Conservation (phyloP, 805 yeast species). For the Spathaspora girioi region DNA sequence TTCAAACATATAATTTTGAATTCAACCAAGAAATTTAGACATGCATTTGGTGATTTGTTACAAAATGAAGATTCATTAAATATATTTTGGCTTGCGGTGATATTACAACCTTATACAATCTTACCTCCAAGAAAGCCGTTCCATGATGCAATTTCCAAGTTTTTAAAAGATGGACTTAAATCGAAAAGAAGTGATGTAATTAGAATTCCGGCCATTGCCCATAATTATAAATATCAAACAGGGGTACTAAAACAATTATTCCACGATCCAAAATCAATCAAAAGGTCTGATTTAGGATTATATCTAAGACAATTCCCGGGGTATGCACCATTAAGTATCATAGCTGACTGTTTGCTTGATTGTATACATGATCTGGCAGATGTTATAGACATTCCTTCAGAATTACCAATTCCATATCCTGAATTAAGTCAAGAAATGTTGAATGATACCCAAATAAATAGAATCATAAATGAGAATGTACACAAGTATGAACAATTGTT, state of each 20-base stretch:
- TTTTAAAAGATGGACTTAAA: constrained; percentile 68
- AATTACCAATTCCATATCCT: constrained; percentile 9
- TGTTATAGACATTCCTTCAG: neutral
- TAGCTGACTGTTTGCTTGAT: constrained; percentile 35
- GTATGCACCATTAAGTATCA: constrained; percentile 44
- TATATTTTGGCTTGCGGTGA: constrained; percentile 41
- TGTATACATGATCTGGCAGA: constrained; percentile 10
- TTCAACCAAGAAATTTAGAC: constrained; percentile 1
- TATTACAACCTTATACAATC: constrained; percentile 46
- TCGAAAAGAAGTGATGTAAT: constrained; percentile 56
- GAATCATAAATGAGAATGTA: constrained; percentile 8
- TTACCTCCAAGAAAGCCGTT: constrained; percentile 1
- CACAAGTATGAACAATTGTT: constrained; percentile 30
- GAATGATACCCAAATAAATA: constrained; percentile 3
- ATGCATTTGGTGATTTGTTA: constrained; percentile 1
- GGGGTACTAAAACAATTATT: constrained; percentile 17
- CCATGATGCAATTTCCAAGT: constrained; percentile 27
- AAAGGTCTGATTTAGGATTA: constrained; percentile 59
- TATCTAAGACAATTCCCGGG: constrained; percentile 52
- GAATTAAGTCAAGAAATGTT: constrained; percentile 6
- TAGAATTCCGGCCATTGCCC: constrained; percentile 43
- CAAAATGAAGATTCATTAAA: constrained; percentile 6
- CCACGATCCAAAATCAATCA: constrained; percentile 12
- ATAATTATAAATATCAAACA: constrained; percentile 16
- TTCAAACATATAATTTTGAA: constrained; percentile 10